Evolutionary conservation across 1,284 basidiomycete genomes (phyloP).

Genomic region (Trametes sp.): DNA sequence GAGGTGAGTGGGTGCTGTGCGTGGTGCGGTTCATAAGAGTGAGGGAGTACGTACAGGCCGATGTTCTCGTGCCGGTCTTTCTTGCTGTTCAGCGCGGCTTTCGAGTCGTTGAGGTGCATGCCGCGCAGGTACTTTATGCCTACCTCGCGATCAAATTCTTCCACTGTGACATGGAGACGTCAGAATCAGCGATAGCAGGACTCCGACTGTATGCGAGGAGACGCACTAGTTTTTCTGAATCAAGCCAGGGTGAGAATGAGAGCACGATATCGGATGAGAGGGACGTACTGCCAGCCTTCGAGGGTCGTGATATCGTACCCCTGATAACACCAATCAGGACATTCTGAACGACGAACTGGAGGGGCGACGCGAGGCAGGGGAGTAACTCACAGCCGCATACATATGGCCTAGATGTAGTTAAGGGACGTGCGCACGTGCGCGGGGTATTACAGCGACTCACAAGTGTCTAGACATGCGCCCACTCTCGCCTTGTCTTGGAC

Average conservation of each 20-base stretch:
- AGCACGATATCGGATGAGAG: neutral
- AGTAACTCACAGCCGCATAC: slow-evolving; percentile 72
- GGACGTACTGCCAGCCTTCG: slow-evolving; percentile 69
- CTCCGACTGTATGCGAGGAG: neutral
- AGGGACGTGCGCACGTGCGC: neutral
- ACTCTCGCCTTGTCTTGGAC: slow-evolving; percentile 81
- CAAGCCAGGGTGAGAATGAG: neutral
- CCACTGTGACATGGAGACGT: slow-evolving; percentile 47
- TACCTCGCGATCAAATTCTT: slow-evolving; percentile 70
- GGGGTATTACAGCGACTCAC: slow-evolving; percentile 47
- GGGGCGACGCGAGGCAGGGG: neutral
- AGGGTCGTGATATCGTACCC: slow-evolving; percentile 83
- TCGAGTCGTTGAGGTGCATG: slow-evolving; percentile 90
- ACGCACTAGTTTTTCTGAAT: slow-evolving; percentile 19
- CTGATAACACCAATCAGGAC: slow-evolving; percentile 43
- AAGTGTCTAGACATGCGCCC: slow-evolving; percentile 89
- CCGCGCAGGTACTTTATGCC: slow-evolving; percentile 79
- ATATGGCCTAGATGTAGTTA: slow-evolving; percentile 64
- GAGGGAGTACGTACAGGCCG: slow-evolving; percentile 73
- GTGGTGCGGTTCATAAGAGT: too few relatives aligned
- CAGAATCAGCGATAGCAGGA: neutral
- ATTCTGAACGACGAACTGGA: neutral
- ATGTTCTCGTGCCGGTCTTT: slow-evolving; percentile 88
- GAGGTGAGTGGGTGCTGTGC: too few relatives aligned
- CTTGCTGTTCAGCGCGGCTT: slow-evolving; percentile 66